Base-by-base conservation (phyloP, 2,329 filamentous ascomycete species). In the Parasarocladium wereldwijsianum region DNA sequence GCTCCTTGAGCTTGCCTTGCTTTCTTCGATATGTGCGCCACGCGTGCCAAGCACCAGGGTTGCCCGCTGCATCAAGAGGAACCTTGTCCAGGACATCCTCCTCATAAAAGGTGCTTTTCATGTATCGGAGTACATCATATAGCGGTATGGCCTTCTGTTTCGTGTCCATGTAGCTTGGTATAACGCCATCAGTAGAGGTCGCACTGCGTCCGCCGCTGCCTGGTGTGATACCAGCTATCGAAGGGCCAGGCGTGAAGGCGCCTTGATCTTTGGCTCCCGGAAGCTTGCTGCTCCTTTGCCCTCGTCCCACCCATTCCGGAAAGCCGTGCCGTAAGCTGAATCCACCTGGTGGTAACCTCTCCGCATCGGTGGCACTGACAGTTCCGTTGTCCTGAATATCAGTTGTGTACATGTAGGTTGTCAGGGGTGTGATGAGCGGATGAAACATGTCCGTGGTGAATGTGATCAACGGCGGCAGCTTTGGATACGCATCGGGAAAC, bases 371-470 rank as follows among this genome's bases (percentile, higher is more conserved):
- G 7, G 84, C 82, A 49, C 81, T 87, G 37, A 86, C 77, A 0
- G 82, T 83, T 27, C 81, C 82, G 33, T 70, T 68, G 36, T 75
- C 76, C 36, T 80, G 71, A 20, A 79, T 72, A 34, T 79, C 76
- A 37, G 82, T 85, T 24, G 83, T 80, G 58, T 93, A 92, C 47
- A 83, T 90, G 55, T 93, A 92, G 4, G 84, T 93, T n/a, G 85
- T 93, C 37, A 92, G 65, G 21, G 90, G 86, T 6, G 86, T 85
- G 40, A 96, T 76, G 24, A 98, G 65, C 12, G 87, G 87, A 50
- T 98, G 87, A 52, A 96, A 98, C 41, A 96, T 78, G 49, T 96
- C 87, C 41, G 83, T 92, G 26, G 74, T 70, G 53, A 98, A 93
- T 32, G 78, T 87, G 40, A 98, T 72, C 12, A 86, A 63, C 8